Conservation (phyloP, 768 basidiomycete species). For the Crepidotus variabilis region DNA sequence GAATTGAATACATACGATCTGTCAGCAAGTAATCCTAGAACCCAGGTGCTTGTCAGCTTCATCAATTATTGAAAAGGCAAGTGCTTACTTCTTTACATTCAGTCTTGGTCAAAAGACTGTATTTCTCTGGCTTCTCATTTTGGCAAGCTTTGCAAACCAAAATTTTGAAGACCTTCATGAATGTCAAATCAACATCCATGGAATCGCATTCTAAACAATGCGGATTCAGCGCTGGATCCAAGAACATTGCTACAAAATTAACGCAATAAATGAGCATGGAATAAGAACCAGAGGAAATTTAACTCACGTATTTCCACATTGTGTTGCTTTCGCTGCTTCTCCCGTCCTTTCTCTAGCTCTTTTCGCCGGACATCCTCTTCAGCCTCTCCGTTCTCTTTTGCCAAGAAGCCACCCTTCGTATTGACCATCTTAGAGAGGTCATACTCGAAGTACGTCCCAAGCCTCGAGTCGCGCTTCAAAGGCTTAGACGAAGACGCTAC, state of each 20-base stretch:
- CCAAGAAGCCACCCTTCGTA: conserved; percentile 91
- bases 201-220: conserved; percentile 84
- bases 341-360: conserved; percentile 64
- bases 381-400: conserved; percentile 82
- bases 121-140: conserved; percentile 86
- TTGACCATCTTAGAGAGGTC: conserved; percentile 97
- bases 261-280: background rate
- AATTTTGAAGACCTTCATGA: conserved; percentile 78
- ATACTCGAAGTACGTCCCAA: conserved; percentile 96
- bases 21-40: conserved; percentile 91
- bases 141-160: conserved; percentile 89
- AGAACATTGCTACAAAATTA: conserved; percentile 59
- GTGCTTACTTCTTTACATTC: conserved; percentile 87
- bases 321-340: conserved; percentile 73
- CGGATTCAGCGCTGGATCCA: conserved; percentile 73
- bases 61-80: background rate
- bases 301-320: conserved; percentile 69
- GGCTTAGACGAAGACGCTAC: conserved; percentile 45
- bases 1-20: conserved; percentile 58
- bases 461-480: conserved; percentile 69
- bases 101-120: conserved; percentile 94
- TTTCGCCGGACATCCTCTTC: conserved; percentile 73
- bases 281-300: background rate
- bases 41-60: conserved; percentile 6
- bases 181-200: conserved; percentile 84